Evolutionary conservation across 352 stramenopile species (phyloP).

Genomic region (Phytophthora meadii): DNA sequence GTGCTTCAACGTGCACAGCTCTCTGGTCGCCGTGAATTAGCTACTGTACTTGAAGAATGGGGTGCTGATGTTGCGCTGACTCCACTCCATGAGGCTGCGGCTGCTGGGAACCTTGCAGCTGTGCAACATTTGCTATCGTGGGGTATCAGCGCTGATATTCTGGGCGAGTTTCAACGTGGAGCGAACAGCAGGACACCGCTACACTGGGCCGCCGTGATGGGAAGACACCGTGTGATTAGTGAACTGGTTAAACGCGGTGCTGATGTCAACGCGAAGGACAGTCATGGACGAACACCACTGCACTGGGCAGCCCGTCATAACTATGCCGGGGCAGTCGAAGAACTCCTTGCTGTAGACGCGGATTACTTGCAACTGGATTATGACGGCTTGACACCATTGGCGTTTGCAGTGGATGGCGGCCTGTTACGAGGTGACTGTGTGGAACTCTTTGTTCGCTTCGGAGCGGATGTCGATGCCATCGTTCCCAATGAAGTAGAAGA

Average conservation of each 20-base stretch:
- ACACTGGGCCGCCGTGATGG: conserved; percentile 83
- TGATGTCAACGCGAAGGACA: conserved; percentile 71
- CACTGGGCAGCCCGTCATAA: conserved; percentile 85
- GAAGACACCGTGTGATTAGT: conserved; percentile 53
- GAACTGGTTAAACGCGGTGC: conserved; percentile 57
- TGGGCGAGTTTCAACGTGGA: conserved; percentile 76
- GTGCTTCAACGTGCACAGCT: conserved; percentile 78
- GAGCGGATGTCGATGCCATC: conserved; percentile 55
- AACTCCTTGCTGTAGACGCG: conserved; percentile 58
- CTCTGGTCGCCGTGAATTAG: conserved; percentile 62
- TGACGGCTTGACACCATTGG: conserved; percentile 70
- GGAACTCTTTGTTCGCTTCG: conserved; percentile 58
- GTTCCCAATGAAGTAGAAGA: conserved; percentile 62
- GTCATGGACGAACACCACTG: conserved; percentile 61
- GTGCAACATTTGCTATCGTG: conserved; percentile 66
- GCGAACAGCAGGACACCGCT: conserved; percentile 67
- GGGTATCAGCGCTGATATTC: conserved; percentile 61
- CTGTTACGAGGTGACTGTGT: conserved; percentile 56
- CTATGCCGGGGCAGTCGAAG: conserved; percentile 57
- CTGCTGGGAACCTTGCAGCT: conserved; percentile 55
- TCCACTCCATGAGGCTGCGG: conserved; percentile 72
- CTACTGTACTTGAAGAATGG: conserved; percentile 70
- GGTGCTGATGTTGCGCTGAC: conserved; percentile 81
- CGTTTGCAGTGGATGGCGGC: conserved; percentile 66
- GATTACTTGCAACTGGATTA: conserved; percentile 63